Conservation (phyloP, 306 rosid genomes). For the Lathyrus aphaca region DNA sequence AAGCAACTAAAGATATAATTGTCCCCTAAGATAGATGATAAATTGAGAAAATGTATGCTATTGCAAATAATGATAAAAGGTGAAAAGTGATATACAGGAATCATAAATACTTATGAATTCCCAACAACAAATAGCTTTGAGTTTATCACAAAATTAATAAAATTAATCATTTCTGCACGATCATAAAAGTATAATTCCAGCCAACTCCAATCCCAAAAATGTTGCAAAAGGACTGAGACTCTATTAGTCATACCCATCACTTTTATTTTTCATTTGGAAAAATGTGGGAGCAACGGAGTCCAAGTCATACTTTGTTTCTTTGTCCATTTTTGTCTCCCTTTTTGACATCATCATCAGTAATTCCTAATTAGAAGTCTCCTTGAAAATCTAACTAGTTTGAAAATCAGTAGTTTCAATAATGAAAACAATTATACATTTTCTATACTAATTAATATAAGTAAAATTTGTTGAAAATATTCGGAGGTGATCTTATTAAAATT, state of each 20-base stretch:
- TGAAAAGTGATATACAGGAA: slow-evolving; percentile 28
- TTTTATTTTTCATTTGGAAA: too few relatives aligned
- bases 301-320: not conserved
- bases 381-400: slow-evolving; percentile 12
- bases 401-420: not conserved
- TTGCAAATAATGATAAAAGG: slow-evolving; percentile 20
- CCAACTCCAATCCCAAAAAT: slow-evolving; percentile 97
- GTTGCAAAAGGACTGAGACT: slow-evolving; percentile 52
- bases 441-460: slow-evolving; percentile 4
- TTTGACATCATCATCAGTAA: not conserved
- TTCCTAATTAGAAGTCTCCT: slow-evolving; percentile 10
- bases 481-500: not conserved
- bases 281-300: too few relatives aligned
- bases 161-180: slow-evolving; percentile 70
- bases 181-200: slow-evolving; percentile 78
- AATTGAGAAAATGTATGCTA: slow-evolving; percentile 24
- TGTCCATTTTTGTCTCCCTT: slow-evolving; percentile 13
- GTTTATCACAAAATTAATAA: slow-evolving; percentile 54
- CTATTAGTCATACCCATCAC: too few relatives aligned
- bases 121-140: slow-evolving; percentile 78
- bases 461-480: slow-evolving; percentile 18
- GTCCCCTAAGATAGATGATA: slow-evolving; percentile 67
- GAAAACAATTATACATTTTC: not conserved
- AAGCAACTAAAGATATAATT: slow-evolving; percentile 60
- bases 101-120: slow-evolving; percentile 77